phyloP scores from a whole-genome alignment of 31 red algal genomes.

The Endocladia muricata region DNA sequence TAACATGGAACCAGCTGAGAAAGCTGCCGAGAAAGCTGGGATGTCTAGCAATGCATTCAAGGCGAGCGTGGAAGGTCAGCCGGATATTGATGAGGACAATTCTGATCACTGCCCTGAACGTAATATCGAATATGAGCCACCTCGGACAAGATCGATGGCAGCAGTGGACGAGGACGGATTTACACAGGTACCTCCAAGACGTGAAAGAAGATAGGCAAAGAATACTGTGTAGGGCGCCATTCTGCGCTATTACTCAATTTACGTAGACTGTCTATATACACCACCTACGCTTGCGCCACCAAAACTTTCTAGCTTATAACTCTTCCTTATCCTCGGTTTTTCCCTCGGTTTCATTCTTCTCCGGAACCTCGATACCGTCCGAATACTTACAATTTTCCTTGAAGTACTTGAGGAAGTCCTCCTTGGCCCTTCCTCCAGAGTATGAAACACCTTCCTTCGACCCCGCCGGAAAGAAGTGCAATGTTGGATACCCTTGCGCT shows the following conservation, averaged over 20 bases:
- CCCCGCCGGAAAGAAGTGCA: slow-evolving; percentile 89
- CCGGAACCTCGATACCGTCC: slow-evolving; percentile 44
- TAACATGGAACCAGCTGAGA: slow-evolving; percentile 37
- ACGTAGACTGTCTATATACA: slow-evolving; percentile 36
- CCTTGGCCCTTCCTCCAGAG: slow-evolving; percentile 53
- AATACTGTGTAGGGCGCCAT: background rate
- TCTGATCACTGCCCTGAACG: background rate
- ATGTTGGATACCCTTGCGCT: slow-evolving; percentile 88
- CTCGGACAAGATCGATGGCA: background rate
- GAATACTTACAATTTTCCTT: slow-evolving; percentile 86
- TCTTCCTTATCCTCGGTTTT: slow-evolving; percentile 31
- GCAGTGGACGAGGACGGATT: slow-evolving; percentile 57
- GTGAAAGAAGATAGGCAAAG: slow-evolving; percentile 27
- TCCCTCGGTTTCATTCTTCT: slow-evolving; percentile 12
- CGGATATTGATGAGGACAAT: background rate
- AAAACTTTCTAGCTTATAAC: slow-evolving; percentile 31
- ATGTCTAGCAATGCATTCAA: background rate
- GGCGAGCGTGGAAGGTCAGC: slow-evolving; percentile 10
- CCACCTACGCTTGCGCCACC: background rate
- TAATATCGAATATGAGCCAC: background rate
- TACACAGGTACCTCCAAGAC: slow-evolving; percentile 2
- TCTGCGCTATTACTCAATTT: background rate
- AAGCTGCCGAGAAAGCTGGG: background rate
- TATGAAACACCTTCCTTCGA: slow-evolving; percentile 61
- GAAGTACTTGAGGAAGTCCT: slow-evolving; percentile 91